Conservation (phyloP, 345 rosid species). For the Citrus medica region DNA sequence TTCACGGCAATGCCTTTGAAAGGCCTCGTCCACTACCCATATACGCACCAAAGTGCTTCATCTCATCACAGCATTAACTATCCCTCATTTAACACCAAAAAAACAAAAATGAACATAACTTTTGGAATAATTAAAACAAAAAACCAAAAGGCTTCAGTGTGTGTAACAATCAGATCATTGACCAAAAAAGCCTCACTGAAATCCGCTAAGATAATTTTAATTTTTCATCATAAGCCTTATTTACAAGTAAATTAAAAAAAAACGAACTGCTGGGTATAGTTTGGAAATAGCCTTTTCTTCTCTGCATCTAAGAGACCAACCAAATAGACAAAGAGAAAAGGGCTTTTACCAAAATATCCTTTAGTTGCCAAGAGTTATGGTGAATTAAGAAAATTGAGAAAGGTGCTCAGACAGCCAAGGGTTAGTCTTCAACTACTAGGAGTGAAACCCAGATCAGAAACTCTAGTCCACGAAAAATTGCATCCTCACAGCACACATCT, state of each 20-base stretch:
- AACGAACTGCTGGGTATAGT: background rate
- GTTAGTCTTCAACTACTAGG: conserved; percentile 79
- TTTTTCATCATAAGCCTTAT: conserved; percentile 78
- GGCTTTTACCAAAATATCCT: background rate
- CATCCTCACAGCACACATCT: conserved; percentile 56
- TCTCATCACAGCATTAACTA: conserved; percentile 64
- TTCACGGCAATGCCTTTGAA: conserved; percentile 63
- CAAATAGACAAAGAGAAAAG: background rate
- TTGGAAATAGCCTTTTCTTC: background rate
- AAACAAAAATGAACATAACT: too few relatives aligned
- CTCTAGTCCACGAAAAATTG: conserved; percentile 91
- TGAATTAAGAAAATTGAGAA: background rate
- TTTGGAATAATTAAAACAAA: background rate
- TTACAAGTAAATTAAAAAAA: too few relatives aligned
- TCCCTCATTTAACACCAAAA: background rate
- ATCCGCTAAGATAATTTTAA: conserved; percentile 89
- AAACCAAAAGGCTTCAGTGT: conserved; percentile 69
- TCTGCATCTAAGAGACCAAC: background rate
- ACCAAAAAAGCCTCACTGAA: conserved; percentile 76
- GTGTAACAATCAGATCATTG: conserved; percentile 99
- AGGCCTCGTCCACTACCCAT: conserved; percentile 72
- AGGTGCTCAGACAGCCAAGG: conserved; percentile 99
- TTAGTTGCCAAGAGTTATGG: too few relatives aligned
- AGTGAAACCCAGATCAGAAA: conserved; percentile 78
- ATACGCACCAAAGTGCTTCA: conserved; percentile 53